Conservation (phyloP, 768 basidiomycete genomes). For the Tulasnella sp. region DNA sequence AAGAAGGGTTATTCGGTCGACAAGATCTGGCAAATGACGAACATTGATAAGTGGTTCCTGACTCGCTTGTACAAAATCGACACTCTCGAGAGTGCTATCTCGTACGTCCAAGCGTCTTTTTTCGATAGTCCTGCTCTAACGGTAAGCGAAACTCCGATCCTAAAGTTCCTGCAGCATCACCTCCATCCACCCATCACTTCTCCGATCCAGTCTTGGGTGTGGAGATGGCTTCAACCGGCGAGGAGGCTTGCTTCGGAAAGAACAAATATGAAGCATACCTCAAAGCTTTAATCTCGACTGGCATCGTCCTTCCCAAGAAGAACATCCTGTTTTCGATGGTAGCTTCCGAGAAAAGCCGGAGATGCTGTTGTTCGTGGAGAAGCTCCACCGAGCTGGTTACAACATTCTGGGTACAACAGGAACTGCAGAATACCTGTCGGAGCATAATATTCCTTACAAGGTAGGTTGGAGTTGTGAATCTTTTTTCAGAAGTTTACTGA, state of each 20-base stretch:
- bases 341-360: constrained; percentile 98
- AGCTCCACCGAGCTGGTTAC: constrained; percentile 89
- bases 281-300: constrained; percentile 95
- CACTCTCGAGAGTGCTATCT: constrained; percentile 74
- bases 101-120: constrained; percentile 64
- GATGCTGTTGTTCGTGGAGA: constrained; percentile 92
- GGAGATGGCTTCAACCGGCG: constrained; percentile 99
- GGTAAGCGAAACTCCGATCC: not conserved
- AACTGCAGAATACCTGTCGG: constrained; percentile 95
- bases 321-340: constrained; percentile 97
- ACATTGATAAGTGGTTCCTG: constrained; percentile 99
- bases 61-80: constrained; percentile 83
- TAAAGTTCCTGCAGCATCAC: constrained; percentile 65
- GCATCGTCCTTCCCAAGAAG: constrained; percentile 93
- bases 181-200: constrained; percentile 60
- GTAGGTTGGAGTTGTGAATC: constrained; percentile 48
- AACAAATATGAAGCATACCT: constrained; percentile 99
- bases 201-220: constrained; percentile 97
- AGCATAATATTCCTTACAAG: constrained; percentile 96
- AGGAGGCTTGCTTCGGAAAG: constrained; percentile 96
- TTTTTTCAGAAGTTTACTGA: not conserved
- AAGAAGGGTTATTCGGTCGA: constrained; percentile 92
- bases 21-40: constrained; percentile 96
- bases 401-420: constrained; percentile 97
- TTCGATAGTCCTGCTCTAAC: not conserved